Evolutionary conservation across 2,329 filamentous ascomycete genomes (phyloP).

Genomic region (Diplodia sapinea): DNA sequence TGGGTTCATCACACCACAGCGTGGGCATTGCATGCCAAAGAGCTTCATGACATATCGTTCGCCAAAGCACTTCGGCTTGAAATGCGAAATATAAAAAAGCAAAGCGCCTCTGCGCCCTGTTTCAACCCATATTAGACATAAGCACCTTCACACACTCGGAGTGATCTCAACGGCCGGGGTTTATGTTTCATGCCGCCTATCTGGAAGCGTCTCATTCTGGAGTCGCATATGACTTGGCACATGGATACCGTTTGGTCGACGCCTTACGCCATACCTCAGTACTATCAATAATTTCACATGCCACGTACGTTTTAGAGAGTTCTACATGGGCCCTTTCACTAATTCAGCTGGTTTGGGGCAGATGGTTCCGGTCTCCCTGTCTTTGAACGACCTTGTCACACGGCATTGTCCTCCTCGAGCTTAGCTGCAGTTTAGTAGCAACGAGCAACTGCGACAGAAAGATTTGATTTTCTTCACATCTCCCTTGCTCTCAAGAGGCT

Average conservation of each 20-base stretch:
- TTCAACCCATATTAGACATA: not conserved
- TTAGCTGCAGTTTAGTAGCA: too few relatives aligned
- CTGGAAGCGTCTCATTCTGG: not conserved
- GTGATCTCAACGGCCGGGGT: too few relatives aligned
- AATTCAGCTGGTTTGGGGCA: not conserved
- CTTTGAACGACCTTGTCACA: not conserved
- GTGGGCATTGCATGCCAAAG: not conserved
- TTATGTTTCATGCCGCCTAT: not conserved
- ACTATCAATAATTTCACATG: not conserved
- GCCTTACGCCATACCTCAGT: not conserved
- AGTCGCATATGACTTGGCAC: not conserved
- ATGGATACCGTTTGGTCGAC: not conserved
- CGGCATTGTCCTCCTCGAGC: not conserved
- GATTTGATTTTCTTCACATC: too few relatives aligned
- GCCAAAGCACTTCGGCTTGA: not conserved
- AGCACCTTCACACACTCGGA: not conserved
- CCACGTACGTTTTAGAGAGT: not conserved
- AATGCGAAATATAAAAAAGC: not conserved
- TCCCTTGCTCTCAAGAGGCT: not conserved
- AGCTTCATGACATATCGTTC: not conserved
- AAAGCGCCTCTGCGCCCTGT: not conserved
- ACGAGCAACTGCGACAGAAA: too few relatives aligned
- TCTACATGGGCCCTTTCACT: not conserved
- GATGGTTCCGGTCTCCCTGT: not conserved
- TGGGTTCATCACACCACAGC: not conserved